phyloP scores from a whole-genome alignment of 2,329 filamentous ascomycete species.

The Chaetomium sp. region DNA sequence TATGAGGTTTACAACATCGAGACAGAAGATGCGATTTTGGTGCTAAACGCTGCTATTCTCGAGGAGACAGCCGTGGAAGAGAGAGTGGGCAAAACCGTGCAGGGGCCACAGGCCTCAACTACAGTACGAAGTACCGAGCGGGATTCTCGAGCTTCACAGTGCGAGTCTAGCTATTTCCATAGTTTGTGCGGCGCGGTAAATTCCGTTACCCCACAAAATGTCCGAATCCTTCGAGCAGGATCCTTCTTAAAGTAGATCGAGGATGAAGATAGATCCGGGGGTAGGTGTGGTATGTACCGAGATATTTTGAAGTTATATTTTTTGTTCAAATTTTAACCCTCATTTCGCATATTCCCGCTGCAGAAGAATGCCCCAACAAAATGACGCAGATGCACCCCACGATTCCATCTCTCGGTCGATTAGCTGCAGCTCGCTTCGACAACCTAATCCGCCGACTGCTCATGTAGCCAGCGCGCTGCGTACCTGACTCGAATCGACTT shows the following conservation, averaged over 20 bases:
- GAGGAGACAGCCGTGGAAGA: neutral
- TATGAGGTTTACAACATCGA: neutral
- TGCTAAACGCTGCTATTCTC: neutral
- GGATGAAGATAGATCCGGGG: too few relatives aligned
- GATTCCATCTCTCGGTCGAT: neutral
- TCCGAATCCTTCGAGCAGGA: neutral
- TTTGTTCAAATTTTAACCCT: neutral
- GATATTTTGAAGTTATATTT: neutral
- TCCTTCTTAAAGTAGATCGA: neutral
- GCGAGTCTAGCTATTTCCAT: neutral
- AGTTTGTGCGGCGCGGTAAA: neutral
- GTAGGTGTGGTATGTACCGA: neutral
- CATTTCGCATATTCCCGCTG: neutral
- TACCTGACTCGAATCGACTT: neutral
- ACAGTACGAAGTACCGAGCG: too few relatives aligned
- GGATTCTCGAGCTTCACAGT: neutral
- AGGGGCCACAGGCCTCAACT: too few relatives aligned
- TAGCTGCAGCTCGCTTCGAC: neutral
- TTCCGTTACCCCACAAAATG: neutral
- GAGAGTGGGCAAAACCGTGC: too few relatives aligned
- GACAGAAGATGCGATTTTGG: neutral
- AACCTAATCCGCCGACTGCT: neutral
- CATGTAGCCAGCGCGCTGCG: neutral
- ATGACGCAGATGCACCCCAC: neutral
- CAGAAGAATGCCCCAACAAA: neutral